Evolutionary conservation across 805 yeast genomes (phyloP).

Genomic region (Cyberlindnera suaveolens): DNA sequence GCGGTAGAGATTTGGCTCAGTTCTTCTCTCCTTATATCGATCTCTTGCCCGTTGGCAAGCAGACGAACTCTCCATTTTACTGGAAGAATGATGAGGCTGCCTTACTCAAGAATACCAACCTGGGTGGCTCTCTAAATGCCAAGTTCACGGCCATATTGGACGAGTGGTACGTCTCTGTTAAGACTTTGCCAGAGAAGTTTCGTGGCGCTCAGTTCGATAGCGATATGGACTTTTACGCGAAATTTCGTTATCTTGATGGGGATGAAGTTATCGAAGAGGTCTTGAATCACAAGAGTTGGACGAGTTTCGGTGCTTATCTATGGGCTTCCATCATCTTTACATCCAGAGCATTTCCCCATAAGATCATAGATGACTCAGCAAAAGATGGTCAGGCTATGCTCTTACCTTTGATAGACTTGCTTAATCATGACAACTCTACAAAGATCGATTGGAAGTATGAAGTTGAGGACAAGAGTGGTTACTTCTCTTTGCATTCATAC

Average conservation of each 20-base stretch:
- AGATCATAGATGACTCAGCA: constrained; percentile 30
- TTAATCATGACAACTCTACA: constrained; percentile 63
- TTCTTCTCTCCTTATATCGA: constrained; percentile 41
- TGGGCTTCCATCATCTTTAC: constrained; percentile 73
- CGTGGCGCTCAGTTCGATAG: constrained; percentile 2
- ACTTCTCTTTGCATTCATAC: constrained; percentile 15
- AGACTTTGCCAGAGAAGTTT: constrained; percentile 8
- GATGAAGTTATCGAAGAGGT: constrained; percentile 16
- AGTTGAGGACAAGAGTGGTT: constrained; percentile 8
- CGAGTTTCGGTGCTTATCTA: constrained; percentile 57
- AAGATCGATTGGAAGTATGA: constrained; percentile 60
- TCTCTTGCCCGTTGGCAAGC: constrained; percentile 37
- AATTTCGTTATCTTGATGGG: constrained; percentile 9
- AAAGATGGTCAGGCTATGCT: constrained; percentile 50
- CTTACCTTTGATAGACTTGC: constrained; percentile 69
- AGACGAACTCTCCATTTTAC: constrained; percentile 49
- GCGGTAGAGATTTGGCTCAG: constrained; percentile 18
- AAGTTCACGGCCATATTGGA: constrained; percentile 42
- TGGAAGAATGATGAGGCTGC: constrained; percentile 53
- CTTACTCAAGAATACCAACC: constrained; percentile 59
- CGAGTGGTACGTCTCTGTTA: constrained; percentile 47
- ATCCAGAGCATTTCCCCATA: constrained; percentile 77
- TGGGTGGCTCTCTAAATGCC: constrained; percentile 45
- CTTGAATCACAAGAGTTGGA: constrained; percentile 39
- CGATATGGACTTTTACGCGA: constrained; percentile 16